These are phyloP conservation scores for Andalucia godoyi DNA, from an alignment of 78 protist species.

Conservation along the genomic window DNA sequence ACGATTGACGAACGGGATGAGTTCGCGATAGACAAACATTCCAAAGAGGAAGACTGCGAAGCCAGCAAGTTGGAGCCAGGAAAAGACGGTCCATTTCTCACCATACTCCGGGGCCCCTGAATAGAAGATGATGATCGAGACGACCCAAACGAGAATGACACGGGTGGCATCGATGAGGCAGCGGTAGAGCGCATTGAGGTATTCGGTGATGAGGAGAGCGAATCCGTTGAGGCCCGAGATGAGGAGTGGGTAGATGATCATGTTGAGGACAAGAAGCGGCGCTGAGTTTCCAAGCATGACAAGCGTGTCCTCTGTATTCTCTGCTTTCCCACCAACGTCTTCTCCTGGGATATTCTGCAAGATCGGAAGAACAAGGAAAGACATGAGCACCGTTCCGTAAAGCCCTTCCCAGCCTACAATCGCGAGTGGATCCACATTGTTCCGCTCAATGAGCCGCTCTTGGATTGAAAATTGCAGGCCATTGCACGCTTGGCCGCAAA, in stretches of 20 bases:
- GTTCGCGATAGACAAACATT: neutral
- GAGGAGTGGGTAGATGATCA: neutral
- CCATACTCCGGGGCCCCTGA: neutral
- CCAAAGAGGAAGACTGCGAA: slow-evolving; percentile 16
- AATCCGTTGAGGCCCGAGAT: slow-evolving; percentile 17
- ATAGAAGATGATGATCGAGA: slow-evolving; percentile 9
- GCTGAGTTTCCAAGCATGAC: neutral
- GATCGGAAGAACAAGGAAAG: neutral
- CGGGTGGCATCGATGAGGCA: slow-evolving; percentile 26
- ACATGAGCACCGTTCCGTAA: neutral
- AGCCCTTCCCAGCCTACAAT: slow-evolving; percentile 15
- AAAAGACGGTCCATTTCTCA: slow-evolving; percentile 1
- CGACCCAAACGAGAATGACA: slow-evolving; percentile 8
- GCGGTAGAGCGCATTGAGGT: slow-evolving; percentile 11
- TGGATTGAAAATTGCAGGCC: neutral
- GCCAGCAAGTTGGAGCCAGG: slow-evolving; percentile 23
- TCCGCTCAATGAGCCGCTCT: neutral
- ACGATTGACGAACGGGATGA: too few species aligned
- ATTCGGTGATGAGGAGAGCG: slow-evolving; percentile 20
- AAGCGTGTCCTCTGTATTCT: neutral
- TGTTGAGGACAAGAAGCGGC: neutral
- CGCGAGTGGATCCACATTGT: neutral
- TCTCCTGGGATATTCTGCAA: neutral
- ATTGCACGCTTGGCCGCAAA: neutral
- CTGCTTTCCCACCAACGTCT: neutral